Base-by-base conservation (phyloP, 108 stramenopile species). In the Nitzschia putrida region DNA sequence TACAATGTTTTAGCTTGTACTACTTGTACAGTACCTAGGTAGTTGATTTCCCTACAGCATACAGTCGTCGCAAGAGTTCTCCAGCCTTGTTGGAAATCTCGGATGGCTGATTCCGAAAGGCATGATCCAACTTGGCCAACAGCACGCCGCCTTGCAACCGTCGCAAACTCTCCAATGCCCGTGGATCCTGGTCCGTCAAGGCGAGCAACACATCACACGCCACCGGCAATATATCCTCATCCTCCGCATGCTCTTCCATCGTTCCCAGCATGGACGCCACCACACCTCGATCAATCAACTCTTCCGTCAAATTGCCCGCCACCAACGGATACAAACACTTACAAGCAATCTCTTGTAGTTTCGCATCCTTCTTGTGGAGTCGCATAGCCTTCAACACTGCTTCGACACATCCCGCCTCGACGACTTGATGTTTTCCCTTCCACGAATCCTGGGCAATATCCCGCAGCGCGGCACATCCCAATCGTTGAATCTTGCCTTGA, bases 361-460 rank as follows among this genome's bases (percentile, higher is more conserved):
- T 53, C 37, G 51, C 38, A 34, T 66, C 65, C 41, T 68, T 55
- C 38, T n/a, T 10, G 56, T 68, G 67, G 3, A 57, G 20, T 20
- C 67, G 0, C 67, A 68, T 68, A 40, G 67, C 67, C 54, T 68
- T 68, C 12, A 68, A 14, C 4, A 68, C 56, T 0, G 55, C 11
- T 57, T 68, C 67, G 41, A 68, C 67, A 4, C 67, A 20, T 20
- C 23, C 41, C 20, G 53, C 55, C 41, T 56, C 21, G 1, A 68
- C 54, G 18, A 68, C 24, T 18, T 25, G 50, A 24, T 24, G 8
- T 24, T 68, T 68, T 23, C 23, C 52, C 21, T 43, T 25, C 67
- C 67, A 68, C 3, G 67, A 68, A 24, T 68, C 67, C 7, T n/a
- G 41, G 49, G 67, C 67, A 53, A 68, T 43, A 43, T 68, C 67